Evolutionary conservation across 345 rosid species (phyloP).

Genomic region (Aethionema arabicum): DNA sequence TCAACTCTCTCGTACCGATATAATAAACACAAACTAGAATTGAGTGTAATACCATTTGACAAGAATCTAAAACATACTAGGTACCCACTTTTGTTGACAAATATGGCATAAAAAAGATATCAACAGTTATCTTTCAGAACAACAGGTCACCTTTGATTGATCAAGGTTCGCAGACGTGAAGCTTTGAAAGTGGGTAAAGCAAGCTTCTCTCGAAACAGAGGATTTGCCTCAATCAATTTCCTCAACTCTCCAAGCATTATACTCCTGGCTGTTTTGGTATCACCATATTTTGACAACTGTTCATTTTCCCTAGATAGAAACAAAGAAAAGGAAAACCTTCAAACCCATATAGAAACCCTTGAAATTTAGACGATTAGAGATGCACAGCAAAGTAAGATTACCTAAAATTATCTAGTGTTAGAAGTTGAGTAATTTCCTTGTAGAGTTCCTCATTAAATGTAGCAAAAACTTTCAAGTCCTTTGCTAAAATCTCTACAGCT

Average conservation of each 20-base stretch:
- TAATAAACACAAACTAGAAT: not conserved
- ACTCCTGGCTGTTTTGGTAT: slow-evolving; percentile 82
- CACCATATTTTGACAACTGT: slow-evolving; percentile 89
- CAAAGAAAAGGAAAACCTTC: too few species aligned
- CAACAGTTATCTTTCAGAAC: not conserved
- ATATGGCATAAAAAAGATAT: not conserved
- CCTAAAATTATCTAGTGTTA: slow-evolving; percentile 73
- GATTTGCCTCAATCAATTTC: slow-evolving; percentile 86
- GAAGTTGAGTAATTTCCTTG: slow-evolving; percentile 76
- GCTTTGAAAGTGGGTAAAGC: slow-evolving; percentile 67
- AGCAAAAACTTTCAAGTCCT: slow-evolving; percentile 67
- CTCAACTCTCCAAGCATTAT: slow-evolving; percentile 86
- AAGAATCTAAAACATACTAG: slow-evolving; percentile 7
- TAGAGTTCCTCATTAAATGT: slow-evolving; percentile 71
- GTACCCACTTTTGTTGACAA: not conserved
- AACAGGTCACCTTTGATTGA: slow-evolving; percentile 48
- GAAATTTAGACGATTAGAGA: not conserved
- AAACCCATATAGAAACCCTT: slow-evolving; percentile 1
- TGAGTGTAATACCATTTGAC: slow-evolving; percentile 5
- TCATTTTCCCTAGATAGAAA: slow-evolving; percentile 64
- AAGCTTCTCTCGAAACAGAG: slow-evolving; percentile 86
- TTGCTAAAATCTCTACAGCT: slow-evolving; percentile 71
- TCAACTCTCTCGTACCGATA: not conserved
- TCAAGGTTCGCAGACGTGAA: slow-evolving; percentile 77
- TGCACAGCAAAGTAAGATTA: slow-evolving; percentile 7